Percentiles rank a stretch among this genome's conserved stretches.
Evolutionary conservation across 139 green algal species (phyloP).

Genomic region (Picochlorum sp.): DNA sequence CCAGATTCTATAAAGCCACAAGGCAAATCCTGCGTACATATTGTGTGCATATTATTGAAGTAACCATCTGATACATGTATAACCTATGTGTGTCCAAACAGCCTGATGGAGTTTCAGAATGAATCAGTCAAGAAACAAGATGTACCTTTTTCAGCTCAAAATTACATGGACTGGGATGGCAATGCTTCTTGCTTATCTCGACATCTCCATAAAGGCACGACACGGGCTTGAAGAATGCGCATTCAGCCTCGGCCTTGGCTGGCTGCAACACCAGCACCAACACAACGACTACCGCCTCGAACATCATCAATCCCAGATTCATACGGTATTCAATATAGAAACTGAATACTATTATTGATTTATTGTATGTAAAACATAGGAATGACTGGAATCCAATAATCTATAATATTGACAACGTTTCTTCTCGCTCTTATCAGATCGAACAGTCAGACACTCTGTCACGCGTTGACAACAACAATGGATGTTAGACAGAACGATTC

Average conservation of each 20-base stretch:
- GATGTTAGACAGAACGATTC: no score
- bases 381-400: no score
- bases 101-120: no score
- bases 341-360: no score
- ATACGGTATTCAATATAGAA: not conserved
- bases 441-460: no score
- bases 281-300: not conserved
- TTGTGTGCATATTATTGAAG: not conserved
- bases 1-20: slow-evolving; percentile 4
- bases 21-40: not conserved
- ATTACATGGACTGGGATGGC: not conserved
- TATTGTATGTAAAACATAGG: no score
- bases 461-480: no score
- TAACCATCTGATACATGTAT: no score
- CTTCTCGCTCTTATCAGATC: no score
- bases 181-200: not conserved
- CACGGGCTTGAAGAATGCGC: not conserved
- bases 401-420: no score
- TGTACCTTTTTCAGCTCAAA: slow-evolving; percentile 2
- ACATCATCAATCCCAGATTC: not conserved
- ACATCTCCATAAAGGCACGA: not conserved
- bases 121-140: no score
- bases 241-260: not conserved
- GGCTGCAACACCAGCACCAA: not conserved
- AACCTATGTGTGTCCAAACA: no score